A percentile compares a stretch with the other conserved stretches of the same genome.
Evolutionary conservation across 805 yeast species (phyloP).

Genomic region (Cyberlindnera meyerae): DNA sequence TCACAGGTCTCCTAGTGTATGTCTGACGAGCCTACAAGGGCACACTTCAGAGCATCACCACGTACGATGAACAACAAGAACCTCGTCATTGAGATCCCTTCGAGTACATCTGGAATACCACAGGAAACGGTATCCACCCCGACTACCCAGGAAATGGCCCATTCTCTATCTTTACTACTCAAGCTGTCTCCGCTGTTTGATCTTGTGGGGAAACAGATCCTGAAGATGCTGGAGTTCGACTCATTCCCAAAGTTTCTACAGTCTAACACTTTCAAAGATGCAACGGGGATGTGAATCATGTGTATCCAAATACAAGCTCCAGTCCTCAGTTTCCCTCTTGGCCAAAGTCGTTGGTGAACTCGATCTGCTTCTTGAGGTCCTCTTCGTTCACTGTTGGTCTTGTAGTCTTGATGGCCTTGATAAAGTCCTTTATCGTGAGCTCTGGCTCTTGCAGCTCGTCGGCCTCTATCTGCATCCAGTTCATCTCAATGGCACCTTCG

Average conservation of each 20-base stretch:
- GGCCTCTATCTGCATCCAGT: conserved; percentile 88
- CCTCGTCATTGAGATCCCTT: conserved; percentile 19
- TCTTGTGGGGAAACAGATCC: conserved; percentile 45
- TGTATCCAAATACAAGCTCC: not conserved
- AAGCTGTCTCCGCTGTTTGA: conserved; percentile 40
- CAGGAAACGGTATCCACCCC: conserved; percentile 25
- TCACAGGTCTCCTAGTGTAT: no score
- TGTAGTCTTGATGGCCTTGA: conserved; percentile 84
- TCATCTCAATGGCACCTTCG: conserved; percentile 75
- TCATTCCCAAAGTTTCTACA: conserved; percentile 65
- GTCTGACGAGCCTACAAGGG: no score
- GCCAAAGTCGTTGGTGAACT: conserved; percentile 92
- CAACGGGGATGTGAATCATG: conserved; percentile 10
- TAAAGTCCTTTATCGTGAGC: conserved; percentile 83
- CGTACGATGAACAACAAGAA: conserved; percentile 17
- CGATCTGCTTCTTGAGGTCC: conserved; percentile 77
- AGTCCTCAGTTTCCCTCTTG: conserved; percentile 90
- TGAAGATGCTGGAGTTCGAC: conserved; percentile 62
- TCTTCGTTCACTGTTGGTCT: conserved; percentile 91
- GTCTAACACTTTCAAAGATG: conserved; percentile 35
- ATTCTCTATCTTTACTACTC: conserved; percentile 33
- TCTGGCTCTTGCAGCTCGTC: conserved; percentile 90
- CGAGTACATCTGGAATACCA: not conserved
- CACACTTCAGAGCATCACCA: not conserved
- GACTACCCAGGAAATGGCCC: conserved; percentile 29